Base-by-base conservation (phyloP, 345 rosid species). In the Sisymbrium altissimum region DNA sequence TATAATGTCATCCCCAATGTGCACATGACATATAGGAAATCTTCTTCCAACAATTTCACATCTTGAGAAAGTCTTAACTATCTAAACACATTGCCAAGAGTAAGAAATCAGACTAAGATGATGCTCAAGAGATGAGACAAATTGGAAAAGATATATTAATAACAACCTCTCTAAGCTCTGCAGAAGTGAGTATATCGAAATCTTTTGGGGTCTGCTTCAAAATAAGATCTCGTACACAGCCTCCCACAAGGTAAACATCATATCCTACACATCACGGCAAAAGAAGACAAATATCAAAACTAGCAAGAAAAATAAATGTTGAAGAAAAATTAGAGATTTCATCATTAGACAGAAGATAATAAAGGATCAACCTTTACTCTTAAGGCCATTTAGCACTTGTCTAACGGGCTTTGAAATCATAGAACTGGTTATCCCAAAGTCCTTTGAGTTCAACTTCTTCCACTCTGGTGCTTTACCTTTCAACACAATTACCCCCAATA, bases 171-270 rank as follows among this genome's bases (percentile, higher is more conserved):
- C 66, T 82, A 64, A 94, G 95, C 70, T 91, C 83, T 7, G 95
- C 96, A 43, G 95, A 83, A 56, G 97, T 94, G 43, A 94, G 78
- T 65, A 91, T 68, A 78, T 89, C 95, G 19, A 89, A 94, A 45
- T 94, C 96, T 66, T 89, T 91, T 1, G 98, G 98, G 4, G 72
- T 84, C 78, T 87, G 74, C 77, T 87, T 86, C 78, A 94, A 80
- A 49, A 91, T 83, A 78, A 91, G 95, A 86, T 91, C 97, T 27
- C 97, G 80, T 36, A 94, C 96, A 59, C 96, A 94, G 15, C 98
- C 98, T 75, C 96, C 95, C 4, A 94, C 96, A 65, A 94, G 96
- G 74, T 89, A 89, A 72, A 88, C 98, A 32, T 89, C 89, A 76
- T 82, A 79, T 38, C 97, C 98, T 91, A 60, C 55, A 70, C 7